Evolutionary conservation across 768 basidiomycete species (phyloP), one percentile per base, ranked within the genome.

Genomic region (Termitomyces sp.): DNA sequence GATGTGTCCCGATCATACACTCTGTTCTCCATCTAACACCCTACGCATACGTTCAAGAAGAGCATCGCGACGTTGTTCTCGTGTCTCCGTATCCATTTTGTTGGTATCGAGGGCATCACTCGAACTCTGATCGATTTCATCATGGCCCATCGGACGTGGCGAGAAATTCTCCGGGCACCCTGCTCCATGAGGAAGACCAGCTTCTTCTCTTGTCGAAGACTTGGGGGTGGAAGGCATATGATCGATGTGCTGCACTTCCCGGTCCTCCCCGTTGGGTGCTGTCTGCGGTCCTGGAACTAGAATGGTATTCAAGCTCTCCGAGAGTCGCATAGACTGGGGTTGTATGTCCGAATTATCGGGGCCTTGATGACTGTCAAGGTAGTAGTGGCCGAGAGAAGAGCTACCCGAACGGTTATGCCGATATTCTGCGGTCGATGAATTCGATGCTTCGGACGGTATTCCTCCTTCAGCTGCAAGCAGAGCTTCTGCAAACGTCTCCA

Each of bases 1-100:
- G 18, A 54, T 40, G 9, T n/a, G 39, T 7, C 28, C 18, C 16
- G 38, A 28, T 28, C 28, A 28, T 52, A 22, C 20, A 33, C 18
- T 38, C 18, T 54, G 42, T 28, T 63, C 54, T 38, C 59, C 63
- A 22, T 63, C 56, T 12, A 63, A 40, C 13, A 63, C 59, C 44
- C 32, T 54, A 46, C 59, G 63, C 63, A 63, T 63, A 44, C 42
- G 49, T 49, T 63, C 55, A 18, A 63, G 32, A 20, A 63, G 38
- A 36, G 50, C 63, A 36, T 57, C 63, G 11, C 50, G 59, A 18
- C 63, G 63, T 28, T 53, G 53, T 35, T 60, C 55, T 16, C 62
- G 39, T 28, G 33, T 18, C 20, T 63, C 55, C 4, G 40, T n/a
- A 24, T 58, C 56, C 55, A 60, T 58, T 18, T 48, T 44, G 5